A percentile compares a stretch with the other conserved stretches of the same genome.
These are phyloP conservation scores for Lactarius sanguifluus DNA, from an alignment of 768 basidiomycete species.

Conservation along the genomic window DNA sequence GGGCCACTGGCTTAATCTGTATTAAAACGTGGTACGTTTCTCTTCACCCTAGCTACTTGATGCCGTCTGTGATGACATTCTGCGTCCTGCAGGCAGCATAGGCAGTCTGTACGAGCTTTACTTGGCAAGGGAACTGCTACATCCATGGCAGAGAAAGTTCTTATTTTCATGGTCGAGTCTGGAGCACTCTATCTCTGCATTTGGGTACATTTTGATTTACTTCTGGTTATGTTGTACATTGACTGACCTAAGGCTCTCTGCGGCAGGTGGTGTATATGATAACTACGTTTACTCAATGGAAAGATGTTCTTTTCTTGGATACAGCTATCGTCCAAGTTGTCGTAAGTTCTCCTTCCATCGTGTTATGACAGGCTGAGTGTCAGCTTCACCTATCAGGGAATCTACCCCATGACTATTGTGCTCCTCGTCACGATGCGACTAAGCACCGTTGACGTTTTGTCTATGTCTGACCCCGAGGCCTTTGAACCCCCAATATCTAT, in stretches of 20 bases:
- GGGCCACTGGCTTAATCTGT: slow-evolving; percentile 21
- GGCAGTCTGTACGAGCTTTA: slow-evolving; percentile 3
- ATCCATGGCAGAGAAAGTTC: slow-evolving; percentile 5
- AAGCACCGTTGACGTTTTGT: slow-evolving; percentile 15
- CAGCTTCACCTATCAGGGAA: slow-evolving; percentile 4
- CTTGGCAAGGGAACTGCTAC: background rate
- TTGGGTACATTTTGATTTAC: slow-evolving; percentile 4
- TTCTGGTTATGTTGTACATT: background rate
- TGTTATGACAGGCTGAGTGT: background rate
- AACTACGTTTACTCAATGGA: background rate
- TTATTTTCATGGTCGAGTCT: slow-evolving; percentile 18
- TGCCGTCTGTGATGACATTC: background rate
- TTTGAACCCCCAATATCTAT: background rate
- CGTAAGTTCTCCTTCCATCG: slow-evolving; percentile 6
- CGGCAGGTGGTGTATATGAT: background rate
- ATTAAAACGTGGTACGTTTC: slow-evolving; percentile 15
- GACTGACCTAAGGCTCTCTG: background rate
- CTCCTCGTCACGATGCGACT: slow-evolving; percentile 19
- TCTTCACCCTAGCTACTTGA: background rate
- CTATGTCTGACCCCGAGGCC: background rate
- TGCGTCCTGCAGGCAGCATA: slow-evolving; percentile 8
- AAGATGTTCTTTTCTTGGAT: background rate
- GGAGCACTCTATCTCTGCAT: slow-evolving; percentile 11
- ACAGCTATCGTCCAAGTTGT: slow-evolving; percentile 11
- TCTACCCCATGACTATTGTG: slow-evolving; percentile 17